Evolutionary conservation across 2,329 filamentous ascomycete species (phyloP), one percentile per base, ranked within the genome.

Genomic region (Nothophaeocryptopus gaeumannii): DNA sequence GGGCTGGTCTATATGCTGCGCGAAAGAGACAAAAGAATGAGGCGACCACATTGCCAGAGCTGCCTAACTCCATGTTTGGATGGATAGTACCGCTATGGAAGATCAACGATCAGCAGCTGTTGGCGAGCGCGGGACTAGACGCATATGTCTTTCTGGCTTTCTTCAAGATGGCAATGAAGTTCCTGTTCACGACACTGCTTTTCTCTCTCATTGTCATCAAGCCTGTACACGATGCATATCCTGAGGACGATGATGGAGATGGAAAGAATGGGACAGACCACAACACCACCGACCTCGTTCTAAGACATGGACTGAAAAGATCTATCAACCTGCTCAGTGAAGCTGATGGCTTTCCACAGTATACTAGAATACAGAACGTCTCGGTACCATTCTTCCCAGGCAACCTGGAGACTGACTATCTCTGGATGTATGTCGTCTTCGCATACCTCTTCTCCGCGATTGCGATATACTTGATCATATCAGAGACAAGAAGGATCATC

Each of bases 391-490:
- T 55, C 31, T 54, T 46, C 34, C 55, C 54, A 2, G 53, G 45
- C 15, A 58, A 66, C 36, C 48, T 68, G 49, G 70, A 73, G 47
- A 74, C 70, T 12, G 74, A 76, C 50, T 96, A 91, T 62, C 74
- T 96, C 1, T 96, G 92, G 90, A 88, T 92, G 63, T 96, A 97
- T 64, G 81, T 96, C 11, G 77, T 88, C n/a, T 99, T 99, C 62
- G 88, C 90, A 1, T 99, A 96, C 73, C 78, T 97, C 43, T 99
- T 97, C 69, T 92, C 86, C 5, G 82, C 76, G 1, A 72, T 97
- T 36, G 87, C 88, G 0, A 74, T 96, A 10, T 95, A 91, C 66
- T 81, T 92, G 59, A 83, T 97, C 62, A 83, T 92, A 51, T 79
- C 80, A 36, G 86, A 96, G 70, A 97, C 93, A 0, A 82, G 86